Evolutionary conservation across 148 eudicot species (phyloP).

Genomic region (Rhododendron simsii): DNA sequence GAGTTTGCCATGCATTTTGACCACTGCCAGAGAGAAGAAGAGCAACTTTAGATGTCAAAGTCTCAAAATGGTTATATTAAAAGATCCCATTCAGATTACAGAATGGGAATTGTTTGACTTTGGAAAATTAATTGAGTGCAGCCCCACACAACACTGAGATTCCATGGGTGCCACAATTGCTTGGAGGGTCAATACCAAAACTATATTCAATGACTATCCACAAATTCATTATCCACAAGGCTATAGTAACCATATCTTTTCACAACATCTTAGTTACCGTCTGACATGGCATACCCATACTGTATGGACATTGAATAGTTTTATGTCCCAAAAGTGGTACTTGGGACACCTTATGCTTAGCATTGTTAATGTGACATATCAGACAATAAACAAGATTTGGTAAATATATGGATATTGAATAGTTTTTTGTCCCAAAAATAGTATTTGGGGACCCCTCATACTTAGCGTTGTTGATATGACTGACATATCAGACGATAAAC

Average conservation of each 20-base stretch:
- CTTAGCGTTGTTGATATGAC: not conserved
- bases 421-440: not conserved
- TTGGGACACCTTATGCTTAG: not conserved
- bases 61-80: not conserved
- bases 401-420: not conserved
- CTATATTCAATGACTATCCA: not conserved
- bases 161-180: not conserved
- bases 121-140: not conserved
- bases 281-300: not conserved
- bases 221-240: not conserved
- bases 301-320: not conserved
- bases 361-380: not conserved
- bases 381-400: too few relatives aligned
- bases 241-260: not conserved
- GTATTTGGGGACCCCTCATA: not conserved
- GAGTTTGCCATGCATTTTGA: conserved; percentile 75
- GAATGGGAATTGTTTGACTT: not conserved
- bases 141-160: not conserved
- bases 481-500: not conserved
- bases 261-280: not conserved
- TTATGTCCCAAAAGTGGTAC: not conserved
- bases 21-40: conserved; percentile 33
- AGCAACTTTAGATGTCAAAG: not conserved
- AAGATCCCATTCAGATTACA: not conserved
- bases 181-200: not conserved